Percentiles rank a stretch among this genome's conserved stretches.
phyloP scores from a whole-genome alignment of 805 yeast genomes.

The Kuraishia ogatae region DNA sequence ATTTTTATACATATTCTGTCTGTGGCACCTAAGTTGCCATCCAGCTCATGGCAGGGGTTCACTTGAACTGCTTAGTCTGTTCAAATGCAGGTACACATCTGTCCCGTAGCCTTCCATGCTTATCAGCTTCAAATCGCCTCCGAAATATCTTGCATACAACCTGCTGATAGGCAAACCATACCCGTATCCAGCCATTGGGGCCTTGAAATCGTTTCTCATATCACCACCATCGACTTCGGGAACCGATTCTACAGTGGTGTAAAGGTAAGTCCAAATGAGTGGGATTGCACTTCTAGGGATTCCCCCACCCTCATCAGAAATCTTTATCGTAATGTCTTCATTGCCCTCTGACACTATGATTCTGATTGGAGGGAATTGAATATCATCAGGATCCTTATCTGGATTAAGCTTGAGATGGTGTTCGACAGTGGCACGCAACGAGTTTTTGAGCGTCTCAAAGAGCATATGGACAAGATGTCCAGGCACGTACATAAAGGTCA shows the following conservation, averaged over 20 bases:
- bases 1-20: too few species aligned
- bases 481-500: constrained; percentile 85
- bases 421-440: constrained; percentile 84
- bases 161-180: constrained; percentile 85
- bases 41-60: constrained; percentile 41
- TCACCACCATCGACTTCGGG: constrained; percentile 50
- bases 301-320: constrained; percentile 93
- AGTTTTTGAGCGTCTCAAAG: constrained; percentile 81
- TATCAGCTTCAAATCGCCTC: constrained; percentile 81
- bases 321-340: constrained; percentile 85
- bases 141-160: constrained; percentile 81
- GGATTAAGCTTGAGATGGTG: constrained; percentile 54
- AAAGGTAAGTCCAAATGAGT: constrained; percentile 83
- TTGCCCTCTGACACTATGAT: constrained; percentile 82
- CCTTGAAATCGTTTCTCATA: constrained; percentile 55
- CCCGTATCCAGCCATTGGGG: constrained; percentile 94
- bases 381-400: constrained; percentile 43
- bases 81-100: constrained; percentile 81
- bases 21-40: too few species aligned
- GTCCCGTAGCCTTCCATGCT: constrained; percentile 95
- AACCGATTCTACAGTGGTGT: constrained; percentile 74
- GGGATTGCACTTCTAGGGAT: constrained; percentile 80
- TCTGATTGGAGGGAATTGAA: constrained; percentile 75
- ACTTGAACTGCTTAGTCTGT: constrained; percentile 62
- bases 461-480: constrained; percentile 89